These are phyloP conservation scores for Moricandia arvensis DNA, from an alignment of 345 rosid species.

Conservation along the genomic window DNA sequence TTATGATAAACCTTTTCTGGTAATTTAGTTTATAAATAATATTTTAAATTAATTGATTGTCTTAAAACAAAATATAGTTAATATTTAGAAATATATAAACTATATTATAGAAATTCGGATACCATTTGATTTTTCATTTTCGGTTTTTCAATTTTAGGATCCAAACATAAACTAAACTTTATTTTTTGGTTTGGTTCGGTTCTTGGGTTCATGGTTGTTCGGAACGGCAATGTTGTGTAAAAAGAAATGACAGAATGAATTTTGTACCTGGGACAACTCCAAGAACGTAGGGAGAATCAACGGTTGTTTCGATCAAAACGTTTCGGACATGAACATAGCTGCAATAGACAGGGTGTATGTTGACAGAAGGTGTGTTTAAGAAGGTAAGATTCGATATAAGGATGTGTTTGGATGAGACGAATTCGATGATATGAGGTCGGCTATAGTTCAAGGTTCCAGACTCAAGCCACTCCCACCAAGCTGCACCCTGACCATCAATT, in stretches of 20 bases:
- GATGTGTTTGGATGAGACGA: conserved; percentile 53
- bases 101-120: too few relatives aligned
- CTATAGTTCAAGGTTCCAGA: conserved; percentile 68
- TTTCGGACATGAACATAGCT: conserved; percentile 36
- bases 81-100: too few relatives aligned
- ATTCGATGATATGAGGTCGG: conserved; percentile 88
- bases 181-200: too few relatives aligned
- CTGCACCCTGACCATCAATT: conserved; percentile 88
- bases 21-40: too few relatives aligned
- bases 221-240: neutral
- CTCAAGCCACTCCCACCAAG: conserved; percentile 83
- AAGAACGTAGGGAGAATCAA: conserved; percentile 59
- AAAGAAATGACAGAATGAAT: neutral
- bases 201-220: too few relatives aligned
- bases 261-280: conserved; percentile 77
- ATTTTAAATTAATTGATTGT: too few relatives aligned
- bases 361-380: conserved; percentile 69
- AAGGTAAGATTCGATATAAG: conserved; percentile 81
- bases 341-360: conserved; percentile 88
- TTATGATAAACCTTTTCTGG: too few relatives aligned
- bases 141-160: too few relatives aligned
- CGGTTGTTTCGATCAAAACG: conserved; percentile 54
- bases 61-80: too few relatives aligned
- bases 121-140: too few relatives aligned
- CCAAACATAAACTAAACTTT: too few relatives aligned